Conservation (phyloP, 805 yeast genomes). For the Saturnispora hagleri region DNA sequence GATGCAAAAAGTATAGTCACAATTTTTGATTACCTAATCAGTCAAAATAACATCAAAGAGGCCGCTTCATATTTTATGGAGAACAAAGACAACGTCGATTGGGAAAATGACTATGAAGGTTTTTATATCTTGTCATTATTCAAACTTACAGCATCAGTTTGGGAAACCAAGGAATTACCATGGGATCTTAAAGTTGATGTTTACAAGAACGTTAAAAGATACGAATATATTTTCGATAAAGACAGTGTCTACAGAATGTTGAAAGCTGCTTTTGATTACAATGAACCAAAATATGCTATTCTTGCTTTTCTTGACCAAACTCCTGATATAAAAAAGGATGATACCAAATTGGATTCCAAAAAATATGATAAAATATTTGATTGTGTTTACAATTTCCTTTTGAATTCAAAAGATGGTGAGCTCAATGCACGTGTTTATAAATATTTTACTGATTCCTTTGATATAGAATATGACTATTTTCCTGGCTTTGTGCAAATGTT, state of each 20-base stretch:
- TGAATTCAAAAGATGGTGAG: conserved; percentile 7
- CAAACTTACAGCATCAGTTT: conserved; percentile 18
- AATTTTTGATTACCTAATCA: conserved; percentile 24
- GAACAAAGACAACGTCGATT: conserved; percentile 31
- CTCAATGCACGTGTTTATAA: conserved; percentile 55
- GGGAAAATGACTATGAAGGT: conserved; percentile 32
- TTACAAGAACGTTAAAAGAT: conserved; percentile 35
- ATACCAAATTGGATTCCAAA: conserved; percentile 18
- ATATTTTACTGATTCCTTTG: conserved; percentile 44
- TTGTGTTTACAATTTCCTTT: conserved; percentile 9
- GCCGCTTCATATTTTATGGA: conserved; percentile 10
- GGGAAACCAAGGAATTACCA: conserved; percentile 14
- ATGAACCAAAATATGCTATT: conserved; percentile 11
- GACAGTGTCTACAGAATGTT: conserved; percentile 32
- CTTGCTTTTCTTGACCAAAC: conserved; percentile 14
- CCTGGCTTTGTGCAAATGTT: conserved; percentile 51
- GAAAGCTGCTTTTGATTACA: conserved; percentile 11
- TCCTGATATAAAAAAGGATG: conserved; percentile 27
- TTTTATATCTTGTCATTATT: conserved; percentile 22
- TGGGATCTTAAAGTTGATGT: conserved; percentile 20
- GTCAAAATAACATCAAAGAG: conserved; percentile 1
- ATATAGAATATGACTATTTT: conserved; percentile 50
- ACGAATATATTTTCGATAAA: conserved; percentile 30
- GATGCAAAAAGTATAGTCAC: conserved; percentile 31
- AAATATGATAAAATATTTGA: conserved; percentile 17